Evolutionary conservation across 2,329 filamentous ascomycete species (phyloP).

Genomic region (Exophiala dermatitidis): DNA sequence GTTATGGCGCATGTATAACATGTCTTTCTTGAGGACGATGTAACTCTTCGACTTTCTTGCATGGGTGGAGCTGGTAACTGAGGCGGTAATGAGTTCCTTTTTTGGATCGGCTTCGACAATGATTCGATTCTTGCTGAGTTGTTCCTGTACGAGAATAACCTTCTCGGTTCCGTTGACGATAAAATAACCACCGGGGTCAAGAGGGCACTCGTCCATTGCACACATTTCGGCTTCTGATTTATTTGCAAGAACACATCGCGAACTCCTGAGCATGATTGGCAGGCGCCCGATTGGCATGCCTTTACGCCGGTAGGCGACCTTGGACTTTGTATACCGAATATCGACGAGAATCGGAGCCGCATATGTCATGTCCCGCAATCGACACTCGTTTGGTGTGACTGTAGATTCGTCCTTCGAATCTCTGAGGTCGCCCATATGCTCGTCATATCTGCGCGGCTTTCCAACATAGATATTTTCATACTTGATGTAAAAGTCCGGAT

Average conservation of each 20-base stretch:
- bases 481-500: constrained; percentile 87
- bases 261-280: constrained; percentile 94
- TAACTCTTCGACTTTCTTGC: constrained; percentile 98
- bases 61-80: constrained; percentile 92
- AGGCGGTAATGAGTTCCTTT: constrained; percentile 89
- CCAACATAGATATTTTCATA: constrained; percentile 79
- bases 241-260: constrained; percentile 77
- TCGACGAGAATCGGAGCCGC: constrained; percentile 90
- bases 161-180: constrained; percentile 97
- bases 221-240: constrained; percentile 87
- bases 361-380: constrained; percentile 95
- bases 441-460: constrained; percentile 69
- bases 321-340: constrained; percentile 79
- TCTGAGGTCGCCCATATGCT: constrained; percentile 53
- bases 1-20: constrained; percentile 84
- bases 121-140: constrained; percentile 97
- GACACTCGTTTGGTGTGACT: constrained; percentile 91
- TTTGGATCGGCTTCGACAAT: constrained; percentile 91
- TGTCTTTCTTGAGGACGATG: constrained; percentile 86
- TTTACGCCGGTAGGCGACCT: constrained; percentile 65
- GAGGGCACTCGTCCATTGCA: constrained; percentile 83
- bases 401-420: constrained; percentile 40
- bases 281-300: constrained; percentile 77
- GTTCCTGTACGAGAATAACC: constrained; percentile 96
- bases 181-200: constrained; percentile 96